Conservation (phyloP, 2,329 filamentous ascomycete genomes). For the Trichoderma harzianum region DNA sequence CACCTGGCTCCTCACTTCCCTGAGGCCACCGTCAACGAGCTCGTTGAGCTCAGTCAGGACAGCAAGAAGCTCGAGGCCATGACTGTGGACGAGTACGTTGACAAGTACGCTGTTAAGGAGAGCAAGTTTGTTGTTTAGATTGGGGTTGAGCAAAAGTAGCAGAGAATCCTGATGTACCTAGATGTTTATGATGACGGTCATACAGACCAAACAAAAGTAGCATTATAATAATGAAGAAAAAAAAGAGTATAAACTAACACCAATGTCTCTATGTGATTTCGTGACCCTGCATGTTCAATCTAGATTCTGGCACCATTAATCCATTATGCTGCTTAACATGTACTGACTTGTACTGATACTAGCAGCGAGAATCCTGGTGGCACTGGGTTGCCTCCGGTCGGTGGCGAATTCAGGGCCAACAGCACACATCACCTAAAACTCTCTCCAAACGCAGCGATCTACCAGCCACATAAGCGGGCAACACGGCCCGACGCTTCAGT, state of each 20-base stretch:
- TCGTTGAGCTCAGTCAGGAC: conserved; percentile 77
- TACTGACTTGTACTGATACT: background rate
- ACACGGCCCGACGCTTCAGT: background rate
- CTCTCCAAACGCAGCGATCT: background rate
- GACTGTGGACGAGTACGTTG: conserved; percentile 89
- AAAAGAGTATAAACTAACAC: background rate
- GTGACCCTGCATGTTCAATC: background rate
- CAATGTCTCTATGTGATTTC: background rate
- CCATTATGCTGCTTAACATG: background rate
- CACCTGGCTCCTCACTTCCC: conserved; percentile 83
- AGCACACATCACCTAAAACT: background rate
- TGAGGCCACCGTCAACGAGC: conserved; percentile 72
- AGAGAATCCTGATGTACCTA: background rate
- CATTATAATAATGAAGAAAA: background rate
- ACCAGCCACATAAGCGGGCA: background rate
- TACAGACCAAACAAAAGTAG: background rate
- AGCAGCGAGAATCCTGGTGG: background rate
- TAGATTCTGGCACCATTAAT: background rate
- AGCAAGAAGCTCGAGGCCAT: conserved; percentile 71
- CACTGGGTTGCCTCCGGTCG: conserved; percentile 1
- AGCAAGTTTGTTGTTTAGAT: conserved; percentile 49
- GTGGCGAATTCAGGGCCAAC: background rate
- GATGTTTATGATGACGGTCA: background rate
- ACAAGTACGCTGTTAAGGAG: conserved; percentile 67
- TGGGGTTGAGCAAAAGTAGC: background rate